phyloP scores from a whole-genome alignment of 2,329 filamentous ascomycete species.

The Pestalotiopsis sp. region DNA sequence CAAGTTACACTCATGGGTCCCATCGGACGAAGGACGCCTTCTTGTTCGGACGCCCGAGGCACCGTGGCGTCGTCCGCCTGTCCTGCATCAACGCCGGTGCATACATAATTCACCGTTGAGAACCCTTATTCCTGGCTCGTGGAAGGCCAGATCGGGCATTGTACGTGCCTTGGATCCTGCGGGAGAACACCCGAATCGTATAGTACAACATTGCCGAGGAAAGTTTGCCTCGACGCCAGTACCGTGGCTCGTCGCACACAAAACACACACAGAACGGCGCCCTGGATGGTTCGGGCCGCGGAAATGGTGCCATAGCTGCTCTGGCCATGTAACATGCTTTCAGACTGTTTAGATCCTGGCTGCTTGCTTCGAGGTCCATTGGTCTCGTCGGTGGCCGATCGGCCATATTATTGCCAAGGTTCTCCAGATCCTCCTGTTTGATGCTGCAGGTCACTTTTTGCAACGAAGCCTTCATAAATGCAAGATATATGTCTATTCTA shows the following conservation, averaged over 20 bases:
- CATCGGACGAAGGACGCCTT: no score
- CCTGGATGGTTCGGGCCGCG: neutral
- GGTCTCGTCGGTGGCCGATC: neutral
- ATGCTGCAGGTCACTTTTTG: neutral
- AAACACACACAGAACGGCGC: neutral
- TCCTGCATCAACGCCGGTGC: no score
- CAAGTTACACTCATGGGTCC: no score
- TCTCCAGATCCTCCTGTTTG: neutral
- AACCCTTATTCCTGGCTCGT: neutral
- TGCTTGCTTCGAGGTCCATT: neutral
- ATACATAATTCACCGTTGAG: no score
- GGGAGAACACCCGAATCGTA: neutral
- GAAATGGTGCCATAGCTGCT: neutral
- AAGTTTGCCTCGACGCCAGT: neutral
- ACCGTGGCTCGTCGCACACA: neutral
- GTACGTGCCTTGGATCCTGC: neutral
- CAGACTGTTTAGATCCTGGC: neutral
- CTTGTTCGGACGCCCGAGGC: no score
- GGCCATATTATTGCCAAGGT: neutral
- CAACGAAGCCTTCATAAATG: neutral
- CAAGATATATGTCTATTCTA: neutral
- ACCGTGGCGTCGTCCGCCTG: no score
- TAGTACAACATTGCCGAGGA: neutral
- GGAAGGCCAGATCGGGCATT: neutral
- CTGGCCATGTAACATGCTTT: neutral